Base-by-base conservation (phyloP, 2,329 filamentous ascomycete genomes). In the Pyrenophora teres region DNA sequence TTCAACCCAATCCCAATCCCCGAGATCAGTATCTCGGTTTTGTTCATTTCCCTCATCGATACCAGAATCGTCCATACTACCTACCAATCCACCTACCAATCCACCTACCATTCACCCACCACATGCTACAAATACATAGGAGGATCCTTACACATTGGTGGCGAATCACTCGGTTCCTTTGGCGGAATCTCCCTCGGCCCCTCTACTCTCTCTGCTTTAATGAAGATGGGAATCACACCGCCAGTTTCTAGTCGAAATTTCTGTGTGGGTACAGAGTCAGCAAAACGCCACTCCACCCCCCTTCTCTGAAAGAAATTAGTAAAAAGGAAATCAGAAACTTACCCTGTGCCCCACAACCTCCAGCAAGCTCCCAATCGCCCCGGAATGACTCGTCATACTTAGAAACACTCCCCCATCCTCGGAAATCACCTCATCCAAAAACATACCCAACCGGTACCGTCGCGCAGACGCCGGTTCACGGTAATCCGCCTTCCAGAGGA, bases 181-280 rank as follows among this genome's bases (percentile, higher is more conserved):
- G 60, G 54, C 42, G 70, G 70, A 46, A 52, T 56, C 15, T 47
- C 53, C 38, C 69, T 64, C 37, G 54, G 45, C 7, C 70, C 71
- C 6, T 67, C 55, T 3, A 80, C 63, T 16, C 67, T 80, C 68
- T 82, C 76, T 0, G 83, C 86, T 69, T 79, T 83, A 15, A 89
- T 80, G 3, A 90, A 77, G 2, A 87, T 84, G 0, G 87, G 86
- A 42, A 90, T 87, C 13, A 88, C 81, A 51, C 85, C 83, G 4
- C 87, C 87, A 0, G 87, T 90, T 35, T 79, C 77, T 18, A 90
- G 73, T 4, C 72, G 70, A 68, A 89, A 90, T 6, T 23, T 10
- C 45, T 47, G 4, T 18, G 1, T 25, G 1, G 4, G 7, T 25
- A 15, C 23, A 25, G 15, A 25, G 8, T 25, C 23, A 25, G 23